Evolutionary conservation across 345 rosid genomes (phyloP).

Genomic region (Gynandropsis gynandra): DNA sequence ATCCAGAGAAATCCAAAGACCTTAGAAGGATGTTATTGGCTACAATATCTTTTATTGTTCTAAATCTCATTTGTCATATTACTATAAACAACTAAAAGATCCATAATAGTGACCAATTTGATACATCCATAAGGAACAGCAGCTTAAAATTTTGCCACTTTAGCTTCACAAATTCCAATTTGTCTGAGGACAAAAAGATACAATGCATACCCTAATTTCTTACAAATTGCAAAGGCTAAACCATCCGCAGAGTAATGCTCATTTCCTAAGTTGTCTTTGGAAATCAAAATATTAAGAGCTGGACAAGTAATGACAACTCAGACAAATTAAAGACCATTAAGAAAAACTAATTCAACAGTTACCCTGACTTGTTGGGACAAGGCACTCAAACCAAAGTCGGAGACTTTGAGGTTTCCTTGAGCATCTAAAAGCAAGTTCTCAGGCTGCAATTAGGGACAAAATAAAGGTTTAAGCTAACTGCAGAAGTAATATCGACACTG

Average conservation of each 20-base stretch:
- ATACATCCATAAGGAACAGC: neutral
- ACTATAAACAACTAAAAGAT: conserved; percentile 1
- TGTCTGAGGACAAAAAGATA: no score
- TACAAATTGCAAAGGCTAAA: no score
- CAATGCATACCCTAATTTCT: neutral
- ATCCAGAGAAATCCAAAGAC: no score
- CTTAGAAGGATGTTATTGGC: no score
- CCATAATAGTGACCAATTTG: neutral
- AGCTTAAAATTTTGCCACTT: conserved; percentile 7
- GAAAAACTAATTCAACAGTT: no score
- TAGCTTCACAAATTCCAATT: neutral
- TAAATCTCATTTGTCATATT: no score
- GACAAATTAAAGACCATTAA: neutral
- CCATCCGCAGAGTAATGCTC: neutral
- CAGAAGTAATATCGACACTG: neutral
- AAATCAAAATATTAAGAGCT: neutral
- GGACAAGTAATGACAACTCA: neutral
- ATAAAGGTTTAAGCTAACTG: conserved; percentile 3
- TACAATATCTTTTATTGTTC: no score
- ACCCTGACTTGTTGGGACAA: conserved; percentile 79
- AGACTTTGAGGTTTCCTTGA: conserved; percentile 72
- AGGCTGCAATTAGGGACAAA: conserved; percentile 42
- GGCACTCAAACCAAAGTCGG: conserved; percentile 86
- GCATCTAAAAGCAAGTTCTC: conserved; percentile 84
- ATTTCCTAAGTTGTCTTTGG: no score